Conservation (phyloP, 75 land plant genomes). For the Sequoia sempervirens region DNA sequence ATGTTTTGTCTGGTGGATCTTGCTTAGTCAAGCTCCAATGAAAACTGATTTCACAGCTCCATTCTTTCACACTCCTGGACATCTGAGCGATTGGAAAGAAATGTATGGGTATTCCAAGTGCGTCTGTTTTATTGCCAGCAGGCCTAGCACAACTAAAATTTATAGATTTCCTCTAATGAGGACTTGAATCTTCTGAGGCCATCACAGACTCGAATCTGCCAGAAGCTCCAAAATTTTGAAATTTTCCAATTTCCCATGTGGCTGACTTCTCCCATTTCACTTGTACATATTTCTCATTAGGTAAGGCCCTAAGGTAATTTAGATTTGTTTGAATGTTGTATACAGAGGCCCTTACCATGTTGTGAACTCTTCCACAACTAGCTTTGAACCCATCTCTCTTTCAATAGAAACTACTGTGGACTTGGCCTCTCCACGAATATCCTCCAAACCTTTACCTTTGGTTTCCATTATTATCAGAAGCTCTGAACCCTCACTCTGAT, state of each 20-base stretch:
- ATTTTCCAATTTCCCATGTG: background rate
- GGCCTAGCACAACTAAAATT: slow-evolving; percentile 17
- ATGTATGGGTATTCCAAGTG: background rate
- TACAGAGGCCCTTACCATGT: background rate
- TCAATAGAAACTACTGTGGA: too few species aligned
- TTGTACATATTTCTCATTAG: slow-evolving; percentile 28
- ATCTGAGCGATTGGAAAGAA: background rate
- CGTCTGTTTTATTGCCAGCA: background rate
- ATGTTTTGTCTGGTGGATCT: slow-evolving; percentile 9
- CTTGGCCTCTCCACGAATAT: too few species aligned
- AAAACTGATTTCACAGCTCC: slow-evolving; percentile 27
- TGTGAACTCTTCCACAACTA: background rate
- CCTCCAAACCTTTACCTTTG: too few species aligned
- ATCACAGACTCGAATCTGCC: slow-evolving; percentile 26
- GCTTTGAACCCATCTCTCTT: too few species aligned
- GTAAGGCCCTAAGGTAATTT: slow-evolving; percentile 13
- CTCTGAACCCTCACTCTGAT: too few species aligned
- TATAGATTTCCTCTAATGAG: slow-evolving; percentile 30
- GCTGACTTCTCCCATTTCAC: slow-evolving; percentile 18
- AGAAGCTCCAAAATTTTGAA: slow-evolving; percentile 38
- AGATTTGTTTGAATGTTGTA: slow-evolving; percentile 6
- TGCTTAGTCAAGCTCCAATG: slow-evolving; percentile 18
- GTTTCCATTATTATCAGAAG: too few species aligned
- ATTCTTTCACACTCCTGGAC: slow-evolving; percentile 15
- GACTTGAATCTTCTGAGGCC: slow-evolving; percentile 22